A percentile compares a stretch with the other conserved stretches of the same genome.
Evolutionary conservation across 75 land plant species (phyloP).

Genomic region (Pinus albicaulis): DNA sequence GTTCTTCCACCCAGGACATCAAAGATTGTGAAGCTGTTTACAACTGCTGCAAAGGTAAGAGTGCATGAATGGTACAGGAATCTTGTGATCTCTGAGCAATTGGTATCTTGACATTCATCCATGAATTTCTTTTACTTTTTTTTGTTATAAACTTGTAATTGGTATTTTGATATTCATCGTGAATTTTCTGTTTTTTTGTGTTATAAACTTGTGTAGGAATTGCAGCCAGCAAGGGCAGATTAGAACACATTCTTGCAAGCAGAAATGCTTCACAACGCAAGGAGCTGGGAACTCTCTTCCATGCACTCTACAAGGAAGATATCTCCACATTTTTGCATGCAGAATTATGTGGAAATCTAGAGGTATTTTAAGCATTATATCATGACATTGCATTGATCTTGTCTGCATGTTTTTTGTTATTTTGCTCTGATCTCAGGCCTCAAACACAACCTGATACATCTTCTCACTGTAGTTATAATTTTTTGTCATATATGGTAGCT

Average conservation of each 20-base stretch:
- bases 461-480: background rate
- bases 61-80: background rate
- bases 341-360: background rate
- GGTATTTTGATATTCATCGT: background rate
- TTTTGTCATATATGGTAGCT: background rate
- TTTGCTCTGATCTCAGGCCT: background rate
- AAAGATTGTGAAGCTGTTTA: background rate
- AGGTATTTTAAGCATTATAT: background rate
- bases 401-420: background rate
- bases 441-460: background rate
- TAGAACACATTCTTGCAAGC: background rate
- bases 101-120: background rate
- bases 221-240: background rate
- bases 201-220: background rate
- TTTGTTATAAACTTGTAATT: background rate
- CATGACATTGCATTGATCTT: background rate
- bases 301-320: constrained; percentile 1
- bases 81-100: background rate
- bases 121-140: background rate
- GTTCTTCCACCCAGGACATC: background rate
- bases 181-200: background rate
- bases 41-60: background rate
- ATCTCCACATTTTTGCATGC: background rate
- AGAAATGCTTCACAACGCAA: background rate
- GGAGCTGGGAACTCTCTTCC: background rate